Percentiles rank a stretch among this genome's conserved stretches.
phyloP scores from a whole-genome alignment of 306 rosid genomes.

The Dryas alaskensis region DNA sequence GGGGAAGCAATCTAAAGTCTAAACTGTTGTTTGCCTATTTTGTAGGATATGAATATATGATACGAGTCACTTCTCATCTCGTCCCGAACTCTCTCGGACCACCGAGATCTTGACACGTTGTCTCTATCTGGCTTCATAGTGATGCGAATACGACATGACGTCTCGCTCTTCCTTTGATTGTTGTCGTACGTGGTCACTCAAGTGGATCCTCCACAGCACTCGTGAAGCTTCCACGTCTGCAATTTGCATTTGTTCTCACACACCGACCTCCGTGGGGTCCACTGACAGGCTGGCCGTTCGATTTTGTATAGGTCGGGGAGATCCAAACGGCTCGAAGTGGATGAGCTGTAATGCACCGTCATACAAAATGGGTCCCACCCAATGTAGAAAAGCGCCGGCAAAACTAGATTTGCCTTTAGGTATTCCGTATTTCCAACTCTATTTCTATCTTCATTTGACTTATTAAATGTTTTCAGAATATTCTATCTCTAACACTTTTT shows the following conservation, averaged over 20 bases:
- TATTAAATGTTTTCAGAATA: no score
- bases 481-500: no score
- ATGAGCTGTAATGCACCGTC: constrained; percentile 40
- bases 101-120: constrained; percentile 38
- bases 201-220: constrained; percentile 2
- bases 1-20: no score
- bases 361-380: constrained; percentile 25
- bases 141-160: constrained; percentile 3
- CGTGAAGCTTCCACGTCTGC: constrained; percentile 29
- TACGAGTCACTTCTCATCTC: constrained; percentile 6
- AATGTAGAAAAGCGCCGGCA: constrained; percentile 31
- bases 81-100: constrained; percentile 38
- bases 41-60: background rate
- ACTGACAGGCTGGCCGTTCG: background rate
- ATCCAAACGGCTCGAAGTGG: constrained; percentile 5
- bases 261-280: constrained; percentile 23
- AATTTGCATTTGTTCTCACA: constrained; percentile 2
- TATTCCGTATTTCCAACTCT: no score
- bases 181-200: background rate
- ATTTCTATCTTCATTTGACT: no score
- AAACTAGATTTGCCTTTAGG: constrained; percentile 26
- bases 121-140: background rate
- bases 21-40: background rate
- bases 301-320: background rate
- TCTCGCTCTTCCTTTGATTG: background rate